phyloP scores from a whole-genome alignment of 352 stramenopile genomes.

The Globisporangium mamillatum region DNA sequence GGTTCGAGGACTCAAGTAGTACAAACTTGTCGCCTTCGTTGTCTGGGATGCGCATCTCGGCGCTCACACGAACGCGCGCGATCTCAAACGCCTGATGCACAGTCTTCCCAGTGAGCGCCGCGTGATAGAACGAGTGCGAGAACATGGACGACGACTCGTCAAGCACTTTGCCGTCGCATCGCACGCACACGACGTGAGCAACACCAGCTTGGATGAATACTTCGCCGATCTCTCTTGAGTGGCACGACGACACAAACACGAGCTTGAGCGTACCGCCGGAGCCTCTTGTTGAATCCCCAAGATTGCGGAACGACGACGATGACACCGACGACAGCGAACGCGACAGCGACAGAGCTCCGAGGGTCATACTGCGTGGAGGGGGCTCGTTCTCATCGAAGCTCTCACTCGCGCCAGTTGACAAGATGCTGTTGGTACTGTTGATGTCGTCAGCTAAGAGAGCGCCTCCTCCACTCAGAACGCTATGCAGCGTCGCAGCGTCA shows the following conservation, averaged over 20 bases:
- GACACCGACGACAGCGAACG: slow-evolving; percentile 25
- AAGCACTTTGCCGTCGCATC: slow-evolving; percentile 60
- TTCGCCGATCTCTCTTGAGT: slow-evolving; percentile 73
- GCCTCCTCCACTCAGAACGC: slow-evolving; percentile 44
- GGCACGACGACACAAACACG: slow-evolving; percentile 80
- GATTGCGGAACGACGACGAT: slow-evolving; percentile 28
- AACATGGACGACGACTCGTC: slow-evolving; percentile 79
- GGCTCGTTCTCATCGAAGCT: slow-evolving; percentile 11
- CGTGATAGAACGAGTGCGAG: slow-evolving; percentile 77
- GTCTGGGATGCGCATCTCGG: slow-evolving; percentile 61
- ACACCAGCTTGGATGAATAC: slow-evolving; percentile 80
- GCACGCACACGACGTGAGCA: slow-evolving; percentile 73
- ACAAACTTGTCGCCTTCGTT: slow-evolving; percentile 77
- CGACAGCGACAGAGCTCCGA: slow-evolving; percentile 5
- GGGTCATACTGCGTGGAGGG: background rate
- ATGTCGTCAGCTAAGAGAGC: slow-evolving; percentile 20
- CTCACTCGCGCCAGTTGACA: background rate
- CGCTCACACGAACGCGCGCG: slow-evolving; percentile 62
- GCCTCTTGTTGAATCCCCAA: slow-evolving; percentile 22
- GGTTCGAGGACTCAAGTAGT: slow-evolving; percentile 60
- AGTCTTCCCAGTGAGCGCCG: slow-evolving; percentile 64
- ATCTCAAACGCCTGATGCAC: slow-evolving; percentile 77
- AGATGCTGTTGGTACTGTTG: background rate
- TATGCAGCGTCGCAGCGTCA: slow-evolving; percentile 53
- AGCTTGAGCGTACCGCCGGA: slow-evolving; percentile 57